These are phyloP conservation scores for Alternaria sp. DNA, from an alignment of 2,329 filamentous ascomycete species.

Conservation along the genomic window DNA sequence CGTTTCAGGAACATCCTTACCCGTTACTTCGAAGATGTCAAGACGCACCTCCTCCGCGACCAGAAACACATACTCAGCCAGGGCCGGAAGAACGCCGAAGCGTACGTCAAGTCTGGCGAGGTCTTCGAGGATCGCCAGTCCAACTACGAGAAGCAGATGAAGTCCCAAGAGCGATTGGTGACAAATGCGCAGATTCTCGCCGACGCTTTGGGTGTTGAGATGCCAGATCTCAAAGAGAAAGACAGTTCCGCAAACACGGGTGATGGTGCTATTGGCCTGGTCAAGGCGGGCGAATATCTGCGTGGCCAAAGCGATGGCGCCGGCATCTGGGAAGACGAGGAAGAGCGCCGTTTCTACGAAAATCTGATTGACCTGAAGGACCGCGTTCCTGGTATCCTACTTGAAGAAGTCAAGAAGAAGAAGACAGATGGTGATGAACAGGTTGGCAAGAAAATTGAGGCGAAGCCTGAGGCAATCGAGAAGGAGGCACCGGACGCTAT, in stretches of 20 bases:
- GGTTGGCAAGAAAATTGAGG: conserved; percentile 74
- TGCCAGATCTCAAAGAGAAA: conserved; percentile 90
- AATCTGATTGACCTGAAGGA: conserved; percentile 95
- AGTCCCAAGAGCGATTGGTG: conserved; percentile 88
- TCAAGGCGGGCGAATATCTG: conserved; percentile 93
- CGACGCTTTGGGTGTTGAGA: conserved; percentile 86
- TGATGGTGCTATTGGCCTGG: conserved; percentile 85
- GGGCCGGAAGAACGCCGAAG: conserved; percentile 93
- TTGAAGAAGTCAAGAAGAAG: conserved; percentile 96
- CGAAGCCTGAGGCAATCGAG: conserved; percentile 55
- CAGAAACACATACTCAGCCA: conserved; percentile 89
- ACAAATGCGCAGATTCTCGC: conserved; percentile 91
- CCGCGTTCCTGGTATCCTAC: conserved; percentile 90
- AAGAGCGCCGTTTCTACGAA: conserved; percentile 97
- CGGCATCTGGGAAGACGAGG: conserved; percentile 98
- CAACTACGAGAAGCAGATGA: conserved; percentile 93
- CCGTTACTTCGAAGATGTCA: conserved; percentile 93
- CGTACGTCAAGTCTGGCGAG: conserved; percentile 97
- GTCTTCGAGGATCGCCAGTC: conserved; percentile 97
- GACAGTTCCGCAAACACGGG: conserved; percentile 72
- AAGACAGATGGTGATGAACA: conserved; percentile 83
- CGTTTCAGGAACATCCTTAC: conserved; percentile 86
- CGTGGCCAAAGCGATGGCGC: conserved; percentile 88
- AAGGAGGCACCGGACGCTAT: conserved; percentile 54
- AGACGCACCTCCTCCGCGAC: conserved; percentile 85